Evolutionary conservation across 768 basidiomycete genomes (phyloP), one percentile per base, ranked within the genome.

Genomic region (Leucosporidium yakuticum): DNA sequence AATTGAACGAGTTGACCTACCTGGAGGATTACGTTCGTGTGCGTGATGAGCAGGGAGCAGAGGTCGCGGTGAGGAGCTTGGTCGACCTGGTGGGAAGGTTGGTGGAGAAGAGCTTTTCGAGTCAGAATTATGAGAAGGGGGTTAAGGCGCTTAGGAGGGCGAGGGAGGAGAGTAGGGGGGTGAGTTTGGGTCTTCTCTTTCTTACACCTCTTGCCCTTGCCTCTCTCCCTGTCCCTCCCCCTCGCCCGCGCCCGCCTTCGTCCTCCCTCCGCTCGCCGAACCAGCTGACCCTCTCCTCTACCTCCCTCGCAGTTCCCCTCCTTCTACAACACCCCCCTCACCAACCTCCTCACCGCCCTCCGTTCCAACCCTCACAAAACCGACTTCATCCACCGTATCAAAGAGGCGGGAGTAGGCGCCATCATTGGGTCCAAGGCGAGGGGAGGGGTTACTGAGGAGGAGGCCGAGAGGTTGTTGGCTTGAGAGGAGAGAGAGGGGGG

Each of bases 31-130:
- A 51, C 15, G 31, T 5, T 23, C 27, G 23, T 25, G 59, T 60
- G 17, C 6, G 25, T 20, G 91, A 94, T 79, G 91, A 90, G 0
- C 88, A 91, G 12, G 86, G 88, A 73, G 92, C 93, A 77, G 78
- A 94, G 57, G 85, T 83, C 19, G 82, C 77, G 21, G 87, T 92
- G 15, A 84, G 93, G 55, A 81, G 81, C 66, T 88, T 91, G 76
- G 83, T 91, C 53, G 82, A 88, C 15, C 77, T 83, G 70, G 81
- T 82, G 32, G 89, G 89, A 48, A 6, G 21, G 32, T 23, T 47
- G n/a, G 34, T 65, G 44, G 44, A 62, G 20, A 49, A 44, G 23
- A 65, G 63, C 39, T 95, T 94, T 79, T 84, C 88, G 50, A 80
- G 78, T 48, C 83, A 85, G 73, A 83, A 91, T 68, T 83, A 82